phyloP scores from a whole-genome alignment of 2,329 filamentous ascomycete species.

The Fusarium sp. region DNA sequence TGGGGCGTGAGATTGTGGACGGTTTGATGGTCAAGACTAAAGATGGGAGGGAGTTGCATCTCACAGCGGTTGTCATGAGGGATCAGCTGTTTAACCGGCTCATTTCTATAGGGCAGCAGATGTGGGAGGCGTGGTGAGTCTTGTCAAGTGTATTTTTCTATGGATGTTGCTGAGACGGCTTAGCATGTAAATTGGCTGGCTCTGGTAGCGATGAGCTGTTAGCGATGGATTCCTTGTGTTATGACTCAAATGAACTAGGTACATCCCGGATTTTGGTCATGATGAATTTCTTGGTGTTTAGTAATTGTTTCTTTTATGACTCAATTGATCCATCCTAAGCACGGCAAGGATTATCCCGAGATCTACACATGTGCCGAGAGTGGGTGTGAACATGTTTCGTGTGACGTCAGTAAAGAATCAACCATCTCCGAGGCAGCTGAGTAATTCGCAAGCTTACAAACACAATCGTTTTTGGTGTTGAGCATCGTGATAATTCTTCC shows the following conservation, averaged over 20 bases:
- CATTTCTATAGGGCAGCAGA: slow-evolving; percentile 81
- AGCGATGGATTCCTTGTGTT: slow-evolving; percentile 8
- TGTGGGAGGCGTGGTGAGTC: slow-evolving; percentile 81
- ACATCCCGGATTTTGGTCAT: not conserved
- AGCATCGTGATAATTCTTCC: not conserved
- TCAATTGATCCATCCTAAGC: not conserved
- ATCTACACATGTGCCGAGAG: not conserved
- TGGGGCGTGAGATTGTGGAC: slow-evolving; percentile 80
- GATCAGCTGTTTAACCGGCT: slow-evolving; percentile 87
- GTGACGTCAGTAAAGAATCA: slow-evolving; percentile 5
- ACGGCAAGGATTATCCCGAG: slow-evolving; percentile 3
- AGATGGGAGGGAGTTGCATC: slow-evolving; percentile 64
- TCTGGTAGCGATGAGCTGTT: slow-evolving; percentile 11
- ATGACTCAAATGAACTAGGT: not conserved
- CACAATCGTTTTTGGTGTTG: not conserved
- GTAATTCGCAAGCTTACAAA: not conserved
- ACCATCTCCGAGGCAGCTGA: not conserved
- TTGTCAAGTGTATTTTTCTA: not conserved
- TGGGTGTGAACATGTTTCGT: not conserved
- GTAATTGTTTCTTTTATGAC: not conserved
- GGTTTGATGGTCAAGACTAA: slow-evolving; percentile 76
- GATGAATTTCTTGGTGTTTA: not conserved
- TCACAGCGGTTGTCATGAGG: slow-evolving; percentile 78
- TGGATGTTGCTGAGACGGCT: not conserved
- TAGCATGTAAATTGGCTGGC: not conserved